Conservation (phyloP, 2,329 filamentous ascomycete genomes). For the Dendrostoma leiphaemia region DNA sequence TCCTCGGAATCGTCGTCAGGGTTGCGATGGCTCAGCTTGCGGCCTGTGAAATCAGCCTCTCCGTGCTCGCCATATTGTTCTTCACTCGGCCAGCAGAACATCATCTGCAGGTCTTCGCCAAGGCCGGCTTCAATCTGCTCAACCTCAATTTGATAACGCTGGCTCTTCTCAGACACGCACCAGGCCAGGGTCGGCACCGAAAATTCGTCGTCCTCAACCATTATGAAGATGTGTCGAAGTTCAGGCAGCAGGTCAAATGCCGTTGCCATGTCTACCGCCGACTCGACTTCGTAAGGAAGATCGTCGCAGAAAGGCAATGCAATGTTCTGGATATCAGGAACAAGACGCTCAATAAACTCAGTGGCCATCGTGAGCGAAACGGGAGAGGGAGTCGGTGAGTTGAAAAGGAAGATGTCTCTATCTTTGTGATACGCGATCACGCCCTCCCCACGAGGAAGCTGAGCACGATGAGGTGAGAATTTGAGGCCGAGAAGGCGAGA, state of each 20-base stretch:
- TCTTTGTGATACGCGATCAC: slow-evolving; percentile 29
- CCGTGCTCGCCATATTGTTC: slow-evolving; percentile 29
- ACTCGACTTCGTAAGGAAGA: no score
- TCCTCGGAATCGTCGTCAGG: neutral
- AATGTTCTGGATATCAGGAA: neutral
- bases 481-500: slow-evolving; percentile 32
- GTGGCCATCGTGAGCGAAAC: neutral
- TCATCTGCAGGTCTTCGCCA: slow-evolving; percentile 24
- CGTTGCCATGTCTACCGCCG: no score
- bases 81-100: slow-evolving; percentile 34
- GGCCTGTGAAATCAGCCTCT: slow-evolving; percentile 22
- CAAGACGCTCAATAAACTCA: neutral
- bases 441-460: slow-evolving; percentile 26
- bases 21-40: no score
- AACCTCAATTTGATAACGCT: slow-evolving; percentile 27
- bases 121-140: slow-evolving; percentile 23
- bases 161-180: slow-evolving; percentile 30
- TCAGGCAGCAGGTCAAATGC: slow-evolving; percentile 3
- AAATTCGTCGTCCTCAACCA: neutral
- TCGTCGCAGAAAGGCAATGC: no score
- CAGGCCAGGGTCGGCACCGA: slow-evolving; percentile 23
- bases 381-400: slow-evolving; percentile 6
- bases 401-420: slow-evolving; percentile 30
- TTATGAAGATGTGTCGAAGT: neutral
- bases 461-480: slow-evolving; percentile 31